Conservation (phyloP, 1,139 yeast genomes). For the Pichia terricola region DNA sequence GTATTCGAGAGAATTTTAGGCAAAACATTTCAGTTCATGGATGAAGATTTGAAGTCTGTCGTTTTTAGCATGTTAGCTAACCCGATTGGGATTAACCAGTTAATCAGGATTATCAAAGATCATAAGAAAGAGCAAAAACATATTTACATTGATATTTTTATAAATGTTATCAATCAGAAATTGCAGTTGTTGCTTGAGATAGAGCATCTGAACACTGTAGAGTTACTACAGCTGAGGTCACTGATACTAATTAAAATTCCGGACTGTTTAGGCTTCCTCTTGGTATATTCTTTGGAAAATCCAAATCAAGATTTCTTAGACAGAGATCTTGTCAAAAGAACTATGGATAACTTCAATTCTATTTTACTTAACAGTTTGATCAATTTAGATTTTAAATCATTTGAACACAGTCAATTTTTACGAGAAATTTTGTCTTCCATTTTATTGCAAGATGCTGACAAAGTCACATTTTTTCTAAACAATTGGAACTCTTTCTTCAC, state of each 20-base stretch:
- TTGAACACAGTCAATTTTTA: no score
- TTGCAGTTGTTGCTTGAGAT: no score
- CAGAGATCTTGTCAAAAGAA: no score
- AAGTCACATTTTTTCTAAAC: no score
- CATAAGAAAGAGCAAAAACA: not conserved
- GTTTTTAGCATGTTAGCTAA: constrained; percentile 1
- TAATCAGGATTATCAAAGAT: constrained; percentile 2
- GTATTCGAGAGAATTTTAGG: constrained; percentile 9
- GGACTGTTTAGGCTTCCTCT: constrained; percentile 2
- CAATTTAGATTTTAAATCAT: no score
- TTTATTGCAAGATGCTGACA: no score
- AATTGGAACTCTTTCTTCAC: not conserved
- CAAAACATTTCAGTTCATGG: constrained; percentile 8
- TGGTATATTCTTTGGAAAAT: constrained; percentile 3
- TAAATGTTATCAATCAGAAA: not conserved
- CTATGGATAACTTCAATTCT: no score
- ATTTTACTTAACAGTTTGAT: no score
- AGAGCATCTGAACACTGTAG: no score
- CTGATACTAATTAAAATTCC: not conserved
- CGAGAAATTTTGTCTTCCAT: no score
- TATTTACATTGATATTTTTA: constrained; percentile 3
- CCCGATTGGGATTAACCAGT: constrained; percentile 4
- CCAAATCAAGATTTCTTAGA: not conserved
- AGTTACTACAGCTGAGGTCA: not conserved
- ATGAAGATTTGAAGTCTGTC: not conserved